These are phyloP conservation scores for Wallacemonas sp. DNA, from an alignment of 208 protist species.

Conservation along the genomic window DNA sequence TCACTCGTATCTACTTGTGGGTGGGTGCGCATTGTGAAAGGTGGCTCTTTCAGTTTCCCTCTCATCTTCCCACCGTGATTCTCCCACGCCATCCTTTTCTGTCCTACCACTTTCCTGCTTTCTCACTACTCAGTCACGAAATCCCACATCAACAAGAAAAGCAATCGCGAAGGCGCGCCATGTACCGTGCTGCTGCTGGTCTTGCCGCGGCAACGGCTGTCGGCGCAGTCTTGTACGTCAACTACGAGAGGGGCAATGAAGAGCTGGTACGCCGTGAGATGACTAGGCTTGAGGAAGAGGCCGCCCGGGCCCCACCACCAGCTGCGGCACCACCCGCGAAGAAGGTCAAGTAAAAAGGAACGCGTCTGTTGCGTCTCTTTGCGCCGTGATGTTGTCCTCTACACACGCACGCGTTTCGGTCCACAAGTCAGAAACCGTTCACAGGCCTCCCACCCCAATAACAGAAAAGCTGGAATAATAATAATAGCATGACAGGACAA, in stretches of 20 bases:
- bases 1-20: not conserved
- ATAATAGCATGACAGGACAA: not conserved
- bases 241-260: slow-evolving; percentile 34
- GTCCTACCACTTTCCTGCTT: too few species aligned
- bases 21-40: not conserved
- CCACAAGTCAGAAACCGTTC: too few species aligned
- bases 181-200: slow-evolving; percentile 34
- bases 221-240: slow-evolving; percentile 26
- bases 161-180: slow-evolving; percentile 12
- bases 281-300: slow-evolving; percentile 9
- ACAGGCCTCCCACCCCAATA: not conserved
- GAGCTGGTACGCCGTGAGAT: slow-evolving; percentile 24
- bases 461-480: slow-evolving; percentile 9
- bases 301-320: slow-evolving; percentile 7
- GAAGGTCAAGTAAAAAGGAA: slow-evolving; percentile 8
- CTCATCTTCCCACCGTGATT: too few species aligned
- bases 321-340: slow-evolving; percentile 3
- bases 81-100: too few species aligned
- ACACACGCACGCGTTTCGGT: too few species aligned
- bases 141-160: slow-evolving; percentile 9
- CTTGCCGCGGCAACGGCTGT: slow-evolving; percentile 19
- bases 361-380: too few species aligned
- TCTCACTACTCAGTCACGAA: too few species aligned
- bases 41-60: too few species aligned
- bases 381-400: too few species aligned